These are phyloP conservation scores for Aegilops tauschii DNA, from an alignment of 176 grass and related monocot genomes.

Conservation along the genomic window DNA sequence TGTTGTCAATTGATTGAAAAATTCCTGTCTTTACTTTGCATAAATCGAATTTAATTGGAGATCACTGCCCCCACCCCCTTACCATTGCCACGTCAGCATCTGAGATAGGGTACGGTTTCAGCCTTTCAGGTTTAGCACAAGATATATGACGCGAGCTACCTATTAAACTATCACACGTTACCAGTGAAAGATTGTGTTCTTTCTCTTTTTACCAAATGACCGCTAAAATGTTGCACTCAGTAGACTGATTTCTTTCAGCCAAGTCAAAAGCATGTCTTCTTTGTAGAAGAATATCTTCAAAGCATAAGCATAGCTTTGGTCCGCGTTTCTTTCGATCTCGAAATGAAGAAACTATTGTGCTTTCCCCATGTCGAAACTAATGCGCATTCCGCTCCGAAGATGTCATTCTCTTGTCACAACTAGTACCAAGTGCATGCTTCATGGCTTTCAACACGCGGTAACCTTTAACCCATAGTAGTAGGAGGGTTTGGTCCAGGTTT, in stretches of 20 bases:
- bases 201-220: too few relatives aligned
- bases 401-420: neutral
- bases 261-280: neutral
- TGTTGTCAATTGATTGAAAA: too few relatives aligned
- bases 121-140: neutral
- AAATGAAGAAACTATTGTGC: neutral
- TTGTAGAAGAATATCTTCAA: neutral
- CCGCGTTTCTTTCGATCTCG: neutral
- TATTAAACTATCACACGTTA: neutral
- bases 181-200: neutral
- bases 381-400: too few relatives aligned
- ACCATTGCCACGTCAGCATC: neutral
- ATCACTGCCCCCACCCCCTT: too few relatives aligned
- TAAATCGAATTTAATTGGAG: too few relatives aligned
- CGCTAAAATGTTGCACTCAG: constrained; percentile 11
- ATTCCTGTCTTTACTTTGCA: too few relatives aligned
- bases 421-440: neutral
- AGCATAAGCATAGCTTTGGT: neutral
- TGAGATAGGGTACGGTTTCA: neutral
- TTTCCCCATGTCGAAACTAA: neutral
- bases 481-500: neutral
- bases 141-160: neutral
- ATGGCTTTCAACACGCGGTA: neutral
- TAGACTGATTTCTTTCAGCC: neutral
- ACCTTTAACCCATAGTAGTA: neutral